Evolutionary conservation across 2,329 filamentous ascomycete species (phyloP), one percentile per base, ranked within the genome.

Genomic region (Penicillium sp.): DNA sequence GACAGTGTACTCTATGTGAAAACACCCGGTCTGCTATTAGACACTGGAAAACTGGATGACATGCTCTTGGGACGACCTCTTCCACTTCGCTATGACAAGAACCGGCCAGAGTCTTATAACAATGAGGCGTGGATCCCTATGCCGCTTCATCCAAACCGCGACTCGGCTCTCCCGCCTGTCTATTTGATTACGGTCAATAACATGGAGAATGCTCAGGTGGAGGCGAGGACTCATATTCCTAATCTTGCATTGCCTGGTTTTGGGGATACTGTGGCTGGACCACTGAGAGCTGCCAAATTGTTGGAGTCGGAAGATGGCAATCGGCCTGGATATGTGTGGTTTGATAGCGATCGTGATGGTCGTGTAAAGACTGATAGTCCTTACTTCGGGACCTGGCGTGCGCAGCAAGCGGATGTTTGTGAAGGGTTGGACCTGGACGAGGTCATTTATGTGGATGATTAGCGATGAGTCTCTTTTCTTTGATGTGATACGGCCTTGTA

Each of bases 1-100:
- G 71, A 75, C 41, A 68, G 71, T 33, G 68, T 75, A 0, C 53
- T 75, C 1, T 75, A 73, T 54, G 56, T 75, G 3, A 69, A 68
- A 31, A 67, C 69, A 1, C 73, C 73, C 0, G 73, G 73, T 0
- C 48, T 75, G 35, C 53, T 72, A 0, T 55, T 73, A 25, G 66
- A 75, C 39, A 66, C 62, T 0, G 58, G 60, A 6, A 68, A 64
- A 22, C 52, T 76, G 13, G 72, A 75, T 46, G 47, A 62, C 3
- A 55, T 73, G 34, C 58, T 76, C n/a, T 57, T 68, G 13, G 65
- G 63, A 12, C 58, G 61, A 3, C 65, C 68, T 2, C 50, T 72
- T 3, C 69, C 69, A 2, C 56, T 65, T 13, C 50, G 60, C 22
- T 62, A 69, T 16, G 66, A 72, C 42, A 62, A 61, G 35, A 60